Evolutionary conservation across 352 stramenopile genomes (phyloP).

Genomic region (Phytopythium chamaehyphon): DNA sequence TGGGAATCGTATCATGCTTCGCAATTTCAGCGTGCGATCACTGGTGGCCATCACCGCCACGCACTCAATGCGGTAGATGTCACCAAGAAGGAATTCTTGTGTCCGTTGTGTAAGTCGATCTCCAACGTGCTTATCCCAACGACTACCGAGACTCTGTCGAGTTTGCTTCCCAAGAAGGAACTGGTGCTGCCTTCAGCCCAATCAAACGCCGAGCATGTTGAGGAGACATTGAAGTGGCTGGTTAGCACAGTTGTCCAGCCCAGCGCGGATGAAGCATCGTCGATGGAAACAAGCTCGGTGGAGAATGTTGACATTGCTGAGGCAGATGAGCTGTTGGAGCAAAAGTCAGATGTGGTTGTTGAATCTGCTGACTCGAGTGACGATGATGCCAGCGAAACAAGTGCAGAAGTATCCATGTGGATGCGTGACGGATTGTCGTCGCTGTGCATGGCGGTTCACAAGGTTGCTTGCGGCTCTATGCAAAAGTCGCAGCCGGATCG

Average conservation of each 20-base stretch:
- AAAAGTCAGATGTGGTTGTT: constrained; percentile 16
- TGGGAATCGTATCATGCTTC: constrained; percentile 95
- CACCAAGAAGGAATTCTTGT: constrained; percentile 96
- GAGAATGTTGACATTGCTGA: constrained; percentile 6
- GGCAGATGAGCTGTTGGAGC: constrained; percentile 21
- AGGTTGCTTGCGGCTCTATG: constrained; percentile 76
- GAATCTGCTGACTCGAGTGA: constrained; percentile 6
- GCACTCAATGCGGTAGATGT: constrained; percentile 93
- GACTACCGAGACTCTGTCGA: constrained; percentile 47
- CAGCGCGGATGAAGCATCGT: background rate
- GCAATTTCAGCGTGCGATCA: constrained; percentile 91
- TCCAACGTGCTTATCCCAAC: constrained; percentile 95
- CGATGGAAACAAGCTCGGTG: constrained; percentile 2
- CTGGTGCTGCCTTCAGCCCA: constrained; percentile 14
- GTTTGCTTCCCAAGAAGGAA: constrained; percentile 23
- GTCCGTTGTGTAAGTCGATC: constrained; percentile 96
- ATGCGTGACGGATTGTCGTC: constrained; percentile 62
- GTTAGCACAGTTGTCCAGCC: background rate
- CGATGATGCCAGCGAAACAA: constrained; percentile 9
- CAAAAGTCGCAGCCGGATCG: constrained; percentile 80
- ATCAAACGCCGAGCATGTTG: constrained; percentile 6
- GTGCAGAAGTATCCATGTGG: constrained; percentile 42
- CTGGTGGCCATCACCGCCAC: constrained; percentile 91
- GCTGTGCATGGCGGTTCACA: constrained; percentile 85
- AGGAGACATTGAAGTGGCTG: constrained; percentile 1